Evolutionary conservation across 2,329 filamentous ascomycete species (phyloP).

Genomic region (Endothia cerciana): DNA sequence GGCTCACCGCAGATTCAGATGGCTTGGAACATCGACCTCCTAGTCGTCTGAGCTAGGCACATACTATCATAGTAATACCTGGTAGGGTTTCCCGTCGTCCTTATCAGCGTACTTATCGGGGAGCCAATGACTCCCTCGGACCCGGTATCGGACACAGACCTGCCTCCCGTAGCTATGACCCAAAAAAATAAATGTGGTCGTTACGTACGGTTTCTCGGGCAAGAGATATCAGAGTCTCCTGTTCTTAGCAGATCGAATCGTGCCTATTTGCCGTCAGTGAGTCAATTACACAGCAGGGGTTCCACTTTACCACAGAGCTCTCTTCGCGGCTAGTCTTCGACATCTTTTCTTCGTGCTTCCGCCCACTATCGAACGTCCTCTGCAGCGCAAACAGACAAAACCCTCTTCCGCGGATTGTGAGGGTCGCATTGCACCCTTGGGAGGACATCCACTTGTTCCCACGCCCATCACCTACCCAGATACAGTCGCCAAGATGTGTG

Average conservation of each 20-base stretch:
- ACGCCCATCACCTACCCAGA: not conserved
- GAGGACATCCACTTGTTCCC: not conserved
- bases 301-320: not conserved
- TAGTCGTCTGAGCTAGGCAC: slow-evolving; percentile 14
- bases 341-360: slow-evolving; percentile 16
- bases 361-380: slow-evolving; percentile 2
- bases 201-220: slow-evolving; percentile 23
- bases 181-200: slow-evolving; percentile 25
- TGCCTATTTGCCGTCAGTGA: slow-evolving; percentile 17
- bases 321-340: slow-evolving; percentile 2
- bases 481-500: slow-evolving; percentile 71
- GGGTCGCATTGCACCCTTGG: not conserved
- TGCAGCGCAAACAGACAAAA: slow-evolving; percentile 4
- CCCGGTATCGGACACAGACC: slow-evolving; percentile 25
- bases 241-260: slow-evolving; percentile 26
- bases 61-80: too few relatives aligned
- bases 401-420: not conserved
- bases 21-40: not conserved
- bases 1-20: slow-evolving; percentile 3
- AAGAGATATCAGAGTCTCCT: slow-evolving; percentile 6
- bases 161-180: slow-evolving; percentile 12
- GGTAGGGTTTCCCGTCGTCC: not conserved
- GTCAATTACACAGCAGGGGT: not conserved
- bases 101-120: slow-evolving; percentile 10
- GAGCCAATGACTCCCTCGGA: slow-evolving; percentile 21